A percentile compares a stretch with the other conserved stretches of the same genome.
Conservation (phyloP, 768 basidiomycete species). For the Tylopilus plumbeoviolaceoides region DNA sequence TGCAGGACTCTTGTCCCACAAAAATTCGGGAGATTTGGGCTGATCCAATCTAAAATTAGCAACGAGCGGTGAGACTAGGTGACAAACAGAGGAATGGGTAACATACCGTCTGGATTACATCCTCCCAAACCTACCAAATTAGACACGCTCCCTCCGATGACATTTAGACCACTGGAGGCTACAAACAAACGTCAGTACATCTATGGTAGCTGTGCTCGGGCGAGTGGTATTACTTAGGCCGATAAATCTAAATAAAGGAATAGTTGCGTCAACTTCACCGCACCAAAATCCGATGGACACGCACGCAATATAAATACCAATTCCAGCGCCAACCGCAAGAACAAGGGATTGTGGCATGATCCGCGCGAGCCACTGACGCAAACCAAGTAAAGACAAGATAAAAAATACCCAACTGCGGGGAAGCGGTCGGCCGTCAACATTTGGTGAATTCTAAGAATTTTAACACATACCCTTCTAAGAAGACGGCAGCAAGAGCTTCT, state of each 20-base stretch:
- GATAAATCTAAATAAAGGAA: constrained; percentile 50
- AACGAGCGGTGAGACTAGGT: constrained; percentile 7
- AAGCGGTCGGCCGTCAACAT: neutral
- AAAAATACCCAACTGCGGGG: constrained; percentile 72
- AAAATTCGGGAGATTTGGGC: constrained; percentile 46
- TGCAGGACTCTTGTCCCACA: constrained; percentile 64
- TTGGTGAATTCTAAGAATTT: neutral
- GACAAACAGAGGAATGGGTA: neutral
- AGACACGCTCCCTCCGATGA: constrained; percentile 68
- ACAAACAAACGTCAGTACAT: constrained; percentile 3
- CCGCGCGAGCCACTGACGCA: constrained; percentile 87
- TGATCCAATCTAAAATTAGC: constrained; percentile 38
- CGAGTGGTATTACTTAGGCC: constrained; percentile 52
- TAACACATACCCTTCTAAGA: constrained; percentile 70
- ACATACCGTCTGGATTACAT: constrained; percentile 50
- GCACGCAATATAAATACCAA: constrained; percentile 83
- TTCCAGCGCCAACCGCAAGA: constrained; percentile 80
- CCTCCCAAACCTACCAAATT: constrained; percentile 78
- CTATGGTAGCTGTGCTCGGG: neutral
- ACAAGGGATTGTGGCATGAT: constrained; percentile 87
- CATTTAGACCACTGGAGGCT: constrained; percentile 66
- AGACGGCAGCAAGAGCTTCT: constrained; percentile 81
- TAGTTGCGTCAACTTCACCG: constrained; percentile 7
- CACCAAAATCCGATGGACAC: constrained; percentile 23
- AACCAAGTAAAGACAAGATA: constrained; percentile 70